Base-by-base conservation (phyloP, 345 rosid genomes). In the Acer yangbiense region DNA sequence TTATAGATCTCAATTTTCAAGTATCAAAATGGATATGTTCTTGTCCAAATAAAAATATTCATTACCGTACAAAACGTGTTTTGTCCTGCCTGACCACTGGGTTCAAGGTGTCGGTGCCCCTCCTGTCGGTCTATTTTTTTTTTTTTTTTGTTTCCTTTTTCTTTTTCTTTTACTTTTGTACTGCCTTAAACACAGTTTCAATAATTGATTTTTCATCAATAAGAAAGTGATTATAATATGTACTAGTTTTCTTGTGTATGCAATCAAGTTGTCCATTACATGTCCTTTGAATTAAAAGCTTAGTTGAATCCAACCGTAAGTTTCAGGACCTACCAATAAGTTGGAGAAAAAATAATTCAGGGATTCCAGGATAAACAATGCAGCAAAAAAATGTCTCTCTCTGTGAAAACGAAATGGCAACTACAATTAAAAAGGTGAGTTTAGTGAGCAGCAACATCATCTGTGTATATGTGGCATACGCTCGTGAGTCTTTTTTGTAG, bases 401-500 rank as follows among this genome's bases (percentile, higher is more conserved):
- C 7, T 32, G 2, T 18, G 71, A 75, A 50, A 75, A 75, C 13
- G 71, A 75, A 4, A 32, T 39, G 48, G 13, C 70, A 75, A 75
- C 71, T 11, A 23, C 76, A 61, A 1, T 0, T 66, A 5, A 64
- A 57, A 17, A 5, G 39, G 20, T 60, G 64, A 7, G 11, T 1
- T 25, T 9, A 32, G 54, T 35, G 20, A 35, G 48, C 35, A 25
- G 12, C 2, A 12, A 54, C 70, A 12, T 18, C 21, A 25, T 52
- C 29, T 0, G 7, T 60, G 21, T 7, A 41, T 14, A 7, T 65
- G 20, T 65, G 20, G 21, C 3, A 41, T 14, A 7, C 50, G 20
- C 71, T 18, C 20, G 71, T 52, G 77, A 65, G 71, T n/a, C 58
- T 29, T 12, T 8, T 43, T 1, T 43, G 11, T 0, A 1, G 17